A percentile compares a stretch with the other conserved stretches of the same genome.
Conservation (phyloP, 495 filamentous ascomycete species). For the Hypoxylon fragiforme region DNA sequence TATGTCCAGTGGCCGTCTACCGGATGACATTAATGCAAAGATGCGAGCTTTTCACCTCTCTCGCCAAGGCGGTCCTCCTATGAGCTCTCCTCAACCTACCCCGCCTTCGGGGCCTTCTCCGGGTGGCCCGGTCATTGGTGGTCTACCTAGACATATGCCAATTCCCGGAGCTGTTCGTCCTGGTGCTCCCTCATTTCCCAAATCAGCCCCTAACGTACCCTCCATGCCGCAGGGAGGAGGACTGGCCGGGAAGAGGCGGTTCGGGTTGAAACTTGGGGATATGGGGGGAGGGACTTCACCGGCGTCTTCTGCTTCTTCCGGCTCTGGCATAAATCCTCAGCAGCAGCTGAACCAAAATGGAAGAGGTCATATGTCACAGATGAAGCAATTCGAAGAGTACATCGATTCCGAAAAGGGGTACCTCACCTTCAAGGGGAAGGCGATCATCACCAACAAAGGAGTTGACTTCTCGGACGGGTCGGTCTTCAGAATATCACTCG, state of each 20-base stretch:
- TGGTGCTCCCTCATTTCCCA: slow-evolving; percentile 46
- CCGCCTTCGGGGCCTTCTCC: slow-evolving; percentile 35
- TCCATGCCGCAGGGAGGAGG: slow-evolving; percentile 20
- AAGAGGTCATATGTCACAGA: slow-evolving; percentile 60
- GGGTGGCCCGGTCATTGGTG: slow-evolving; percentile 48
- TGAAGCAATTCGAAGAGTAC: slow-evolving; percentile 90
- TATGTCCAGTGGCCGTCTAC: slow-evolving; percentile 61
- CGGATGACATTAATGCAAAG: slow-evolving; percentile 79
- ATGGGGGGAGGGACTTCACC: slow-evolving; percentile 37
- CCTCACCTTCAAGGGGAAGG: slow-evolving; percentile 91
- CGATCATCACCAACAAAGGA: slow-evolving; percentile 81
- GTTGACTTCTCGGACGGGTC: slow-evolving; percentile 90
- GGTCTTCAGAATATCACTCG: slow-evolving; percentile 90
- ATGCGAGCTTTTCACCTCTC: slow-evolving; percentile 73
- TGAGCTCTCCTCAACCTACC: slow-evolving; percentile 40
- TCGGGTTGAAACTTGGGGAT: slow-evolving; percentile 47
- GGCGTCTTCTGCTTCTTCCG: slow-evolving; percentile 15
- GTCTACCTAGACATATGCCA: slow-evolving; percentile 45
- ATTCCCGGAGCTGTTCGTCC: slow-evolving; percentile 49
- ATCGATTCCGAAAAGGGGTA: slow-evolving; percentile 91
- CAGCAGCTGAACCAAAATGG: slow-evolving; percentile 39
- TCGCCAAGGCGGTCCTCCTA: slow-evolving; percentile 34
- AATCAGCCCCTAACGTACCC: slow-evolving; percentile 52
- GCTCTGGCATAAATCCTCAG: not conserved
- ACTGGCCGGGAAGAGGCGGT: slow-evolving; percentile 35